phyloP scores from a whole-genome alignment of 768 basidiomycete species.

The Podaxis rugospora region DNA sequence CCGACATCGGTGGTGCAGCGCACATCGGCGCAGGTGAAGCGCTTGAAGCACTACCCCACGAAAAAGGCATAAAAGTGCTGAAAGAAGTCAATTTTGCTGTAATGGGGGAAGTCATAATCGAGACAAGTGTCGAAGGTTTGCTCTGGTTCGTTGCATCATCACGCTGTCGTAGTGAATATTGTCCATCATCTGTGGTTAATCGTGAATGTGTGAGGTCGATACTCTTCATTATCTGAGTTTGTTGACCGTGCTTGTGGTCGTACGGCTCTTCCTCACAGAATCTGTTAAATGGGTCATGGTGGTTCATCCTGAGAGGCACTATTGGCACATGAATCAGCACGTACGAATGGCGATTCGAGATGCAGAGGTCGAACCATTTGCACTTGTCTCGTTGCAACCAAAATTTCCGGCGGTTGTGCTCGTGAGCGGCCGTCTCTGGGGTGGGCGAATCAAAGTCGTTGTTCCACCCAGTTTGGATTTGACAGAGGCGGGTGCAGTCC shows the following conservation, averaged over 20 bases:
- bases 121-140: constrained; percentile 35
- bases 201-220: constrained; percentile 20
- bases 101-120: constrained; percentile 46
- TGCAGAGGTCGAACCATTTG: constrained; percentile 63
- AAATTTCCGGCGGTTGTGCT: constrained; percentile 21
- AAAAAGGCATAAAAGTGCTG: constrained; percentile 54
- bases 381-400: constrained; percentile 16
- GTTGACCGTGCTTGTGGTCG: constrained; percentile 16
- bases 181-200: not conserved
- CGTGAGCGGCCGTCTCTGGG: constrained; percentile 34
- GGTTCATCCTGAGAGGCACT: constrained; percentile 32
- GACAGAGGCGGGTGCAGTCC: constrained; percentile 19
- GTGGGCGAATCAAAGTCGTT: constrained; percentile 42
- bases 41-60: constrained; percentile 30
- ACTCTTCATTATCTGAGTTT: constrained; percentile 32
- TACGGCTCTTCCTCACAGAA: constrained; percentile 22
- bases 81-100: constrained; percentile 58
- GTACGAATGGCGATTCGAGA: constrained; percentile 52
- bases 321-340: constrained; percentile 41
- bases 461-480: constrained; percentile 28
- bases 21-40: constrained; percentile 10
- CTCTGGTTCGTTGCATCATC: constrained; percentile 3
- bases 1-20: not conserved
- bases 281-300: constrained; percentile 33
- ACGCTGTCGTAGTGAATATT: not conserved